These are phyloP conservation scores for Pseudomonodictys pantanalensis DNA, from an alignment of 495 filamentous ascomycete genomes.

Conservation along the genomic window DNA sequence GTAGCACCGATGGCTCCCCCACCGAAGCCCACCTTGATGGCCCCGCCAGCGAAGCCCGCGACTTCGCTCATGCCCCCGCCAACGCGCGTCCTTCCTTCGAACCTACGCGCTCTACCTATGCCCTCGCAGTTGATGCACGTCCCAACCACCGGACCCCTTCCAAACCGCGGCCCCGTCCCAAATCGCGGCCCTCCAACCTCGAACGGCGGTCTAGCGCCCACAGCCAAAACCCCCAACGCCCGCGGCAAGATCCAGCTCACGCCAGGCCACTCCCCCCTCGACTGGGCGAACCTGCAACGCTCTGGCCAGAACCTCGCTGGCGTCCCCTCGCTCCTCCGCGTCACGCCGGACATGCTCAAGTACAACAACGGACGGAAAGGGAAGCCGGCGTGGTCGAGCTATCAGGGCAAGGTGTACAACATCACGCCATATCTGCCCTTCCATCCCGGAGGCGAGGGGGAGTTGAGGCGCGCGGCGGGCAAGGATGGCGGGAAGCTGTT, in stretches of 20 bases:
- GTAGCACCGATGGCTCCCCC: constrained; percentile 26
- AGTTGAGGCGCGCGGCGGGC: constrained; percentile 78
- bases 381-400: constrained; percentile 81
- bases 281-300: constrained; percentile 82
- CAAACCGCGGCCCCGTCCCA: constrained; percentile 35
- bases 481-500: constrained; percentile 77
- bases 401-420: constrained; percentile 88
- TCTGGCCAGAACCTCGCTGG: constrained; percentile 61
- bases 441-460: constrained; percentile 86
- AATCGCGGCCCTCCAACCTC: constrained; percentile 29
- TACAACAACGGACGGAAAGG: constrained; percentile 74
- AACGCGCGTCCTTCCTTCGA: constrained; percentile 24
- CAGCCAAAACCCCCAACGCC: constrained; percentile 35
- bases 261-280: constrained; percentile 87
- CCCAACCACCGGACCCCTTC: constrained; percentile 44
- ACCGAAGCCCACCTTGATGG: constrained; percentile 28
- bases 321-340: constrained; percentile 54
- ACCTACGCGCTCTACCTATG: constrained; percentile 29
- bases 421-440: constrained; percentile 84
- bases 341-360: constrained; percentile 76
- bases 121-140: constrained; percentile 40
- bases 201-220: constrained; percentile 26
- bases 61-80: constrained; percentile 25
- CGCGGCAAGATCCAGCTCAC: constrained; percentile 64
- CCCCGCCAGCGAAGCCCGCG: constrained; percentile 11